Base-by-base conservation (phyloP, 257 asterid genomes). In the Capsicum pubescens region DNA sequence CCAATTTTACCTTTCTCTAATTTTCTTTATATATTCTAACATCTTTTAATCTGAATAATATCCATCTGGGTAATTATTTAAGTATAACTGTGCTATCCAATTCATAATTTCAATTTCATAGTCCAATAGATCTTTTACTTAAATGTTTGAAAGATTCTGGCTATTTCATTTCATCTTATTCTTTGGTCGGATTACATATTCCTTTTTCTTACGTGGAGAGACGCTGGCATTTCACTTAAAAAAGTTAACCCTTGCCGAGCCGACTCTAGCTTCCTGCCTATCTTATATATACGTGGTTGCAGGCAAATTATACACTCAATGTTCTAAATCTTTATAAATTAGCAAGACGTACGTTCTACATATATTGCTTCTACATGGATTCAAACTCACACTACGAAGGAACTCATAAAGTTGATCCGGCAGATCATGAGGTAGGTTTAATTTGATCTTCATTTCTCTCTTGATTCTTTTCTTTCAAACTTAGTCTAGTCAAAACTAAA, bases 371-470 rank as follows among this genome's bases (percentile, higher is more conserved):
- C 61, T 2, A 50, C 61, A 76, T 76, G 81, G 81, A 76, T 76
- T 21, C 60, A 48, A 72, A 72, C 39, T 19, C 44, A 76, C 81
- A 76, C 46, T 21, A 12, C 13, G 46, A 50, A 76, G 81, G 81
- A 76, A 52, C 7, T 74, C 81, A 76, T 76, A 0, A 0, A 4
- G 21, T 14, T 8, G 2, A 12, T 4, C 8, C 7, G 2, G 17
- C 7, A 50, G 21, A 13, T 0, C 2, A 52, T 12, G 63, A 61
- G 61, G 81, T 76, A 21, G 46, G 61, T 76, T 13, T 21, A 76
- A 19, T 72, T 21, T 52, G 61, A 50, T 76, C 81, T 76, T 76
- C 61, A 52, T 76, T 50, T 50, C 13, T 21, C 56, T 1, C 6
- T 19, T 66, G 48, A 12, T 66, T 11, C 1, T 66, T 26, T 64